Evolutionary conservation across 2,329 filamentous ascomycete genomes (phyloP), one percentile per base, ranked within the genome.

Genomic region (Neophaeococcomyces aloes): DNA sequence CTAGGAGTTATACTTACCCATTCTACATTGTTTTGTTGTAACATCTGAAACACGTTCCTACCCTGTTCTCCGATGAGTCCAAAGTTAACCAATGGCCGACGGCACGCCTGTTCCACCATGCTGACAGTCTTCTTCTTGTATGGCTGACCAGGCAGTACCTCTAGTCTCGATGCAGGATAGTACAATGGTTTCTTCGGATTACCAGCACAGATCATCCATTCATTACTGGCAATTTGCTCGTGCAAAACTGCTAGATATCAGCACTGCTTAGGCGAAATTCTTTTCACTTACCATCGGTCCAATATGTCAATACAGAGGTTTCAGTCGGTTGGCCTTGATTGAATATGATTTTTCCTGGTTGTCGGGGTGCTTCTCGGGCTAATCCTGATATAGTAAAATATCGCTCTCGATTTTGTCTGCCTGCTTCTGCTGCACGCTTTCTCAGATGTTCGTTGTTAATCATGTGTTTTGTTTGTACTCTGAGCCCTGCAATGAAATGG

Each of bases 111-210:
- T 13, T n/a, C n/a, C n/a, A 5, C 13, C 6, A 40, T 29, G 6
- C 8, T 21, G 10, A 38, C 39, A 3, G 25, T 25, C 7, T 10
- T 11, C 27, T 23, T 14, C 19, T 32, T 38, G 27, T 31, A 45
- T 21, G 38, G n/a, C 31, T 49, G 48, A 13, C 48, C 48, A 18
- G 48, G 46, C 2, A 51, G 27, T 3, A 49, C 33, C 7, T 40
- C 11, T 10, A 51, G 21, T 3, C 10, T 14, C 6, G 18, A 13
- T 29, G 11, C 27, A 11, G 40, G 38, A 10, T 40, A 10, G n/a
- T n/a, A n/a, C n/a, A n/a, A n/a, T n/a, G n/a, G n/a, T n/a, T n/a
- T n/a, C n/a, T n/a, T n/a, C n/a, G n/a, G n/a, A n/a, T n/a, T n/a
- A n/a, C n/a, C n/a, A n/a, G n/a, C n/a, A 18, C 11, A 29, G 3